Conservation (phyloP, 2,329 filamentous ascomycete genomes). For the Aspergillus sp. region DNA sequence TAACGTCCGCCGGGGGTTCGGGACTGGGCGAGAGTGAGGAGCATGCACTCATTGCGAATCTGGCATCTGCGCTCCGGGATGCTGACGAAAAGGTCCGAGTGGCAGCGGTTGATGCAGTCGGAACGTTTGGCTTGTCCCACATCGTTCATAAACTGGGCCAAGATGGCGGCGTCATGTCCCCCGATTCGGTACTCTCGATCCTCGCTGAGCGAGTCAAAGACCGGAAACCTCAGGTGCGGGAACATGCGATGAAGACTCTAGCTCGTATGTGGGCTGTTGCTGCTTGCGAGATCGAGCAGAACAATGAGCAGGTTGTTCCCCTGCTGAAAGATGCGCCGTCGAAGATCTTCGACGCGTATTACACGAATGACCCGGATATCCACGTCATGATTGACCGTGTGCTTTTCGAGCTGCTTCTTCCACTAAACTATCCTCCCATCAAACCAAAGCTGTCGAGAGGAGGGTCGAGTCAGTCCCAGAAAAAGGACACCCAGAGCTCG, state of each 20-base stretch:
- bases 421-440: slow-evolving; percentile 72
- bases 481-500: slow-evolving; percentile 27
- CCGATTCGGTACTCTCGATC: slow-evolving; percentile 68
- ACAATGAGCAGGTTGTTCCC: slow-evolving; percentile 63
- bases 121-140: slow-evolving; percentile 68
- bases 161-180: slow-evolving; percentile 63
- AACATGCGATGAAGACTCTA: slow-evolving; percentile 76
- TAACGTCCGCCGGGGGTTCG: slow-evolving; percentile 85
- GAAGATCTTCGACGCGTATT: slow-evolving; percentile 76
- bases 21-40: slow-evolving; percentile 80
- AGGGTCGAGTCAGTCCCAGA: slow-evolving; percentile 49
- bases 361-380: slow-evolving; percentile 79
- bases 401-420: slow-evolving; percentile 79
- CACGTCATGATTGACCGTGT: slow-evolving; percentile 77
- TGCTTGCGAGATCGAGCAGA: slow-evolving; percentile 72
- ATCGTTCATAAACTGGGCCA: slow-evolving; percentile 73
- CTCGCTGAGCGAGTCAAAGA: slow-evolving; percentile 85
- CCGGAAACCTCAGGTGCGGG: slow-evolving; percentile 67
- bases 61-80: slow-evolving; percentile 76
- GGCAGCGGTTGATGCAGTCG: slow-evolving; percentile 77
- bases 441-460: slow-evolving; percentile 42
- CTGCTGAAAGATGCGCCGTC: slow-evolving; percentile 76
- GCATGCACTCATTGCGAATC: slow-evolving; percentile 58
- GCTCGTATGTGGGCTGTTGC: slow-evolving; percentile 91
- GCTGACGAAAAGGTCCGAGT: slow-evolving; percentile 84